These are phyloP conservation scores for Anthostomella pinea DNA, from an alignment of 2,329 filamentous ascomycete species.

Conservation along the genomic window DNA sequence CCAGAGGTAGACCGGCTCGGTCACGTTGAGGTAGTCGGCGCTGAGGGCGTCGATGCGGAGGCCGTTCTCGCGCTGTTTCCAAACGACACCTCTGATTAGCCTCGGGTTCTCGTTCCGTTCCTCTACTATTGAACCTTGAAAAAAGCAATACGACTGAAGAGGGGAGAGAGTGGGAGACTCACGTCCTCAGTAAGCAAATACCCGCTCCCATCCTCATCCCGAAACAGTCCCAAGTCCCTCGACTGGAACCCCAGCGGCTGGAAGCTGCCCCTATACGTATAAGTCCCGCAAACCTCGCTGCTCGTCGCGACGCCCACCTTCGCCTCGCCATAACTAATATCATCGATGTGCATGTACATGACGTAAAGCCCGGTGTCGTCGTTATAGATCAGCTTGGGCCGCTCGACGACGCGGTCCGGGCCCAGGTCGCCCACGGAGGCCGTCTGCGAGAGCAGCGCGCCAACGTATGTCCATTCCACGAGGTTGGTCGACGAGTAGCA, in stretches of 20 bases:
- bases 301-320: slow-evolving; percentile 62
- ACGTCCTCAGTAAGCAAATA: slow-evolving; percentile 26
- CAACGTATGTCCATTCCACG: slow-evolving; percentile 61
- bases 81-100: too few relatives aligned
- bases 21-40: slow-evolving; percentile 54
- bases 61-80: slow-evolving; percentile 49
- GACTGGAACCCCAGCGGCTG: slow-evolving; percentile 49
- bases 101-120: too few relatives aligned
- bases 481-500: slow-evolving; percentile 64
- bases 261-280: slow-evolving; percentile 39
- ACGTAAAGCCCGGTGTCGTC: slow-evolving; percentile 49
- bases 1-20: slow-evolving; percentile 50
- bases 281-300: slow-evolving; percentile 58
- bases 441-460: slow-evolving; percentile 54
- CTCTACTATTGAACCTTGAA: too few relatives aligned
- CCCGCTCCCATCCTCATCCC: slow-evolving; percentile 24
- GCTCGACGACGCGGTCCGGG: slow-evolving; percentile 60
- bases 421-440: slow-evolving; percentile 56
- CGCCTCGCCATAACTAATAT: slow-evolving; percentile 57
- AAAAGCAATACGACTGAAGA: too few relatives aligned
- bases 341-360: slow-evolving; percentile 67
- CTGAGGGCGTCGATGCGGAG: slow-evolving; percentile 56
- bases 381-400: slow-evolving; percentile 68
- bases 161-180: too few relatives aligned
- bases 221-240: slow-evolving; percentile 57